phyloP scores from a whole-genome alignment of 192 early-diverging fungal species.

The Anaeromyces robustus region DNA sequence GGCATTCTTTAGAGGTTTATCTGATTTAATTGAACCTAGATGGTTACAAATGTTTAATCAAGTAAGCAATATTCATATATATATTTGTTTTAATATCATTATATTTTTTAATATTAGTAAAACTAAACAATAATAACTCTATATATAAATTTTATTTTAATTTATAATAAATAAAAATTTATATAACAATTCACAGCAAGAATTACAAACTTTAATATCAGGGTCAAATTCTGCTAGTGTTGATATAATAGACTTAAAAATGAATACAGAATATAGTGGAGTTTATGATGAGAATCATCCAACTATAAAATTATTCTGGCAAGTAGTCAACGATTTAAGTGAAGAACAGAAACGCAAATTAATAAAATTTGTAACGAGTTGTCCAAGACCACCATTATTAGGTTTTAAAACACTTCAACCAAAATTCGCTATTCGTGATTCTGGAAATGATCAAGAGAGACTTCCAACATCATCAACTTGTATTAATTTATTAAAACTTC shows the following conservation, averaged over 20 bases:
- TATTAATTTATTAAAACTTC: slow-evolving; percentile 85
- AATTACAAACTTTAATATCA: slow-evolving; percentile 77
- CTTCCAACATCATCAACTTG: slow-evolving; percentile 50
- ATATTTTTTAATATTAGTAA: too few relatives aligned
- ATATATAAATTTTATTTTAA: too few relatives aligned
- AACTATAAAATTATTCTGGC: slow-evolving; percentile 66
- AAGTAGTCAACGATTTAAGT: slow-evolving; percentile 33
- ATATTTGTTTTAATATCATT: not conserved
- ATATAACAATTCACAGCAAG: too few relatives aligned
- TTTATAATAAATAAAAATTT: too few relatives aligned
- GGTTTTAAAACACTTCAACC: slow-evolving; percentile 71
- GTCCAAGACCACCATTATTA: slow-evolving; percentile 74
- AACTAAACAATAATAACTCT: too few relatives aligned
- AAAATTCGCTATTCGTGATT: slow-evolving; percentile 49
- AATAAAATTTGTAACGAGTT: slow-evolving; percentile 83
- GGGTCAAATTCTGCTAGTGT: slow-evolving; percentile 56
- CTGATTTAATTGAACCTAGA: slow-evolving; percentile 61
- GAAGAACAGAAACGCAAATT: slow-evolving; percentile 46
- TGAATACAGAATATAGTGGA: slow-evolving; percentile 60
- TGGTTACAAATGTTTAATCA: slow-evolving; percentile 91
- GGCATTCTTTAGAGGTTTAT: slow-evolving; percentile 75
- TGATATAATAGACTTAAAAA: slow-evolving; percentile 55
- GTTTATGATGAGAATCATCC: slow-evolving; percentile 52
- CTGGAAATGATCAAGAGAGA: slow-evolving; percentile 48
- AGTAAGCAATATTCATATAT: slow-evolving; percentile 1